phyloP scores from a whole-genome alignment of 495 filamentous ascomycete genomes.

The Niebla homalea region DNA sequence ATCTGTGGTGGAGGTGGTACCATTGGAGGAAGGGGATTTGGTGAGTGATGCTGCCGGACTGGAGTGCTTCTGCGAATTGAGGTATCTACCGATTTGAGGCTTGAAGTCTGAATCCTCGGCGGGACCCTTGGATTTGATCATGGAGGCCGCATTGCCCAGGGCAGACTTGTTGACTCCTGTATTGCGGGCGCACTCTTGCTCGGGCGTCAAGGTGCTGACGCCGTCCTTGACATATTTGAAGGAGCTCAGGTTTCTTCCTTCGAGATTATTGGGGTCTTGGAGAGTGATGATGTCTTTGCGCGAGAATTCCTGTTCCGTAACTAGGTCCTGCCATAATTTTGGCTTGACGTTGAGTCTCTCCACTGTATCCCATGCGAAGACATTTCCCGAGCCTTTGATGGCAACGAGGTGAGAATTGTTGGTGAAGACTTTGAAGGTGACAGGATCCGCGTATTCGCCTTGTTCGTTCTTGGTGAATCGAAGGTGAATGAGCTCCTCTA shows the following conservation, averaged over 20 bases:
- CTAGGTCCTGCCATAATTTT: constrained; percentile 89
- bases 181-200: constrained; percentile 44
- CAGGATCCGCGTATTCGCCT: constrained; percentile 86
- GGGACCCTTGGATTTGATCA: constrained; percentile 72
- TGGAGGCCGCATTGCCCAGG: constrained; percentile 71
- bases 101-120: constrained; percentile 25
- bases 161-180: constrained; percentile 62
- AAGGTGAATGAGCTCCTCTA: constrained; percentile 77
- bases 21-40: constrained; percentile 14
- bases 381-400: constrained; percentile 77
- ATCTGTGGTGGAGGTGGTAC: constrained; percentile 12
- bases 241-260: constrained; percentile 65
- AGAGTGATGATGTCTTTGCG: constrained; percentile 91
- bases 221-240: constrained; percentile 90
- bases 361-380: constrained; percentile 90
- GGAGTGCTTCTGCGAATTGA: constrained; percentile 8
- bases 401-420: constrained; percentile 97
- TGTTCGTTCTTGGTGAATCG: constrained; percentile 87
- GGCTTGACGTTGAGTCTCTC: constrained; percentile 93
- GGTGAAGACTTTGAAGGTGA: constrained; percentile 93
- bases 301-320: constrained; percentile 75
- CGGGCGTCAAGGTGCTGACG: constrained; percentile 49
- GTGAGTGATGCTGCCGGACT: background rate
- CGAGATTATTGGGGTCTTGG: constrained; percentile 90
- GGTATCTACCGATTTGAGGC: constrained; percentile 13